phyloP scores from a whole-genome alignment of 2,329 filamentous ascomycete genomes.

The Fusarium sp. region DNA sequence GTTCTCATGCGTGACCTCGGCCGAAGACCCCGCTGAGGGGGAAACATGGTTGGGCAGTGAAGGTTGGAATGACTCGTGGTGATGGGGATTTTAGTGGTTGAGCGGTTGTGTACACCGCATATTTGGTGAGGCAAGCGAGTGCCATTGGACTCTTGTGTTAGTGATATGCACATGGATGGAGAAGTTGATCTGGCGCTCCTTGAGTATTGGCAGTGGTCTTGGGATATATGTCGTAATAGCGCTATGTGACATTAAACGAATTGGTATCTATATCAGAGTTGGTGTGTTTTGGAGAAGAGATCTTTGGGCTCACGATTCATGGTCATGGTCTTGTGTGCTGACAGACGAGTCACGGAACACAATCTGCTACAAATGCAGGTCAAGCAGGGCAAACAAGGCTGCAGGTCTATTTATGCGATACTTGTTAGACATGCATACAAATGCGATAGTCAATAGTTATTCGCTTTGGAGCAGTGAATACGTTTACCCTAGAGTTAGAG shows the following conservation, averaged over 20 bases:
- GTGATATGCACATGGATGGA: conserved; percentile 2
- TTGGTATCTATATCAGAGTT: neutral
- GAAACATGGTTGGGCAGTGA: conserved; percentile 9
- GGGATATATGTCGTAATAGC: neutral
- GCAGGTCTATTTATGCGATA: conserved; percentile 12
- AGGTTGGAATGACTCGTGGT: conserved; percentile 25
- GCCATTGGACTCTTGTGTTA: conserved; percentile 1
- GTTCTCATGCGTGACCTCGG: neutral
- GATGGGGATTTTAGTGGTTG: conserved; percentile 10
- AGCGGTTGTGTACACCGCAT: conserved; percentile 30
- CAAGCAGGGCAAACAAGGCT: conserved; percentile 17
- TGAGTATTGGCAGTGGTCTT: neutral
- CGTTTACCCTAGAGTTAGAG: conserved; percentile 18
- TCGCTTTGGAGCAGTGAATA: neutral
- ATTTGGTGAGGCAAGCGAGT: conserved; percentile 5
- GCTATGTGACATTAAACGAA: neutral
- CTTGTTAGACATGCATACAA: conserved; percentile 6
- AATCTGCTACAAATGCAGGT: conserved; percentile 3
- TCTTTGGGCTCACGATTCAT: neutral
- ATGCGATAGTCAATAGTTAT: too few species aligned
- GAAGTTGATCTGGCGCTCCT: conserved; percentile 12
- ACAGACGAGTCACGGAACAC: neutral
- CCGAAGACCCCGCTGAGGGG: conserved; percentile 10
- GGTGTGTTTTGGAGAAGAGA: neutral
- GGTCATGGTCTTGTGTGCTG: neutral